Evolutionary conservation across 2,329 filamentous ascomycete species (phyloP), one percentile per base, ranked within the genome.

Genomic region (Penicillium sp.): DNA sequence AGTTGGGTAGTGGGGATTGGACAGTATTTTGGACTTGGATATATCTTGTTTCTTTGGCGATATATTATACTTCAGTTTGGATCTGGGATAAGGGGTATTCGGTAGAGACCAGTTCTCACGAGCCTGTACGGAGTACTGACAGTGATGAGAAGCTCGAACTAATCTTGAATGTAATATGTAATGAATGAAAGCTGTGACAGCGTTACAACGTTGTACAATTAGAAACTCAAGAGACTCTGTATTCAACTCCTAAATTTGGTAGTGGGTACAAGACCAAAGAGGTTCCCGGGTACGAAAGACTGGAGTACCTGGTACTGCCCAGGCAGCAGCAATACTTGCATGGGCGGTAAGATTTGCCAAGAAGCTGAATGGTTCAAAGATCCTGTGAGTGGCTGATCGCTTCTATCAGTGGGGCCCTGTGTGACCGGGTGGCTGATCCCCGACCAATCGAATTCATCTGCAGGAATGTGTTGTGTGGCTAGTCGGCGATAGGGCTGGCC

Each of bases 281-380:
- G 19, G 19, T 44, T 16, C 35, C 29, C 18, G 23, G 47, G 27
- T 52, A 42, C 30, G 13, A 11, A 5, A 23, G 2, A 9, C 3
- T 6, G 38, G 42, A 9, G 42, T 45, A 50, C 47, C 57, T 8
- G 44, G 46, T 52, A 56, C 50, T 19, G 27, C 39, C 36, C 51
- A 64, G 62, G 62, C 62, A 64, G 58, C 62, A 64, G 40, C 58
- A 52, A 62, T 62, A 57, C 49, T 14, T 35, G 6, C 29, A 9
- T 14, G 40, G 56, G 60, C 60, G 61, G 61, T 61, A 45, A 60
- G 53, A 2, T 39, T 19, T 8, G 29, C 46, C 51, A 46, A 51
- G 48, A 14, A 2, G 9, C 35, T 23, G n/a, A 18, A 9, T 2
- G 13, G 14, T 5, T 8, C 7, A 9, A 14, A 8, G 10, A 36